Evolutionary conservation across 129 eudicot genomes (phyloP), one percentile per base, ranked within the genome.

Genomic region (Pseudognaphalium luteoalbum): DNA sequence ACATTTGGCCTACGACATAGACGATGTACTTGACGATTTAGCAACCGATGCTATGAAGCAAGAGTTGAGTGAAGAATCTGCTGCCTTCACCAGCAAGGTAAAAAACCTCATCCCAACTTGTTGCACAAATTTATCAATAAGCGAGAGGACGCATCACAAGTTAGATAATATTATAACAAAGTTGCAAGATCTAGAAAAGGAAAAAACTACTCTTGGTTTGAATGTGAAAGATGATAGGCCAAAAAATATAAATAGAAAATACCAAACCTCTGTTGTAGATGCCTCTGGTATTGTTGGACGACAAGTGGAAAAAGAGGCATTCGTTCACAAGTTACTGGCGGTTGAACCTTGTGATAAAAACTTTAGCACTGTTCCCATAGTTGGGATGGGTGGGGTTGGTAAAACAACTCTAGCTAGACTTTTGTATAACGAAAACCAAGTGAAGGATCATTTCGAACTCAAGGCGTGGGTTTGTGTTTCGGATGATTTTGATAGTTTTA

Each of bases 401-500:
- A 25, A 25, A 25, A 25, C 28, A 25, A 25, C 28, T 25, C 28
- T 25, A 25, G 28, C 28, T 25, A 25, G 1, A 25, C 28, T 25
- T 25, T 25, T 25, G 28, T 25, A 25, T 25, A 25, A 25, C 1
- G 28, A 25, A 0, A 25, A 25, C 28, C 28, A 25, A 1, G 28
- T 25, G 28, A 25, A 25, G 28, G 28, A 25, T 25, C 28, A 25
- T 1, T 25, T 25, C 1, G 28, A 25, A 25, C 59, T 21, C 37
- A 81, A 29, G 25, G 74, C 79, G 2, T 91, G 94, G 94, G 94
- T 83, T 30, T 86, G 94, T 75, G 87, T 88, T 9, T 85, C 97
- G 6, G 90, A 91, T 1, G 83, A 70, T 0, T 83, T 82, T 66
- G 80, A 86, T 63, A 78, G 80, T 32, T 42, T 74, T 1, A 12